These are phyloP conservation scores for Mycosphaerella sp. DNA, from an alignment of 2,329 filamentous ascomycete genomes.

Conservation along the genomic window DNA sequence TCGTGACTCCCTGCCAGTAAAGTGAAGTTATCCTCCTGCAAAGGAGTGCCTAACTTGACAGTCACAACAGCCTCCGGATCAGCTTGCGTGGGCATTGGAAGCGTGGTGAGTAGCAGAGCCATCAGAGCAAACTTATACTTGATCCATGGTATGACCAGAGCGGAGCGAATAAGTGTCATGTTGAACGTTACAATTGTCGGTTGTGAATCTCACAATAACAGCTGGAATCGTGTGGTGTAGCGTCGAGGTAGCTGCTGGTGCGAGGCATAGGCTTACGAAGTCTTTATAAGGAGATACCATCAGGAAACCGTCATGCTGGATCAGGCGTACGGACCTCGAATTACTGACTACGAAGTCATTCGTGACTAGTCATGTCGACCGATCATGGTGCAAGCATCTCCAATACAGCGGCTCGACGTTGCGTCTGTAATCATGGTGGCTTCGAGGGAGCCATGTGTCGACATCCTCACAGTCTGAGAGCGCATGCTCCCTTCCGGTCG, in stretches of 20 bases:
- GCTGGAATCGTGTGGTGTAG: not conserved
- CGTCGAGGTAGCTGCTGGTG: not conserved
- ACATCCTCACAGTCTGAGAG: too few relatives aligned
- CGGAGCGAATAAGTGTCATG: not conserved
- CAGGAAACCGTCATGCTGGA: too few relatives aligned
- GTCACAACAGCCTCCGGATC: not conserved
- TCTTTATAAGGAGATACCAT: too few relatives aligned
- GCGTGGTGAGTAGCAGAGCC: not conserved
- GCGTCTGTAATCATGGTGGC: too few relatives aligned
- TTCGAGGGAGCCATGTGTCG: too few relatives aligned
- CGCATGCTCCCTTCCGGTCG: too few relatives aligned
- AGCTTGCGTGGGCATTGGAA: not conserved
- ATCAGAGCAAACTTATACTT: not conserved
- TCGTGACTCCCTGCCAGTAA: not conserved
- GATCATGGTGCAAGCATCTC: too few relatives aligned
- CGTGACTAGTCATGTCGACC: too few relatives aligned
- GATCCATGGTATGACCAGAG: conserved; percentile 1
- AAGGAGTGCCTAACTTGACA: not conserved
- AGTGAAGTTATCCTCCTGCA: not conserved
- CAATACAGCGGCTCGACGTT: too few relatives aligned
- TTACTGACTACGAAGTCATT: too few relatives aligned
- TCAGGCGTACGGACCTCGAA: too few relatives aligned
- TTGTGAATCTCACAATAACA: not conserved
- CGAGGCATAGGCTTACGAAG: not conserved
- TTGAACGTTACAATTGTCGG: not conserved